phyloP scores from a whole-genome alignment of 345 rosid species.

The Syzygium aqueum region DNA sequence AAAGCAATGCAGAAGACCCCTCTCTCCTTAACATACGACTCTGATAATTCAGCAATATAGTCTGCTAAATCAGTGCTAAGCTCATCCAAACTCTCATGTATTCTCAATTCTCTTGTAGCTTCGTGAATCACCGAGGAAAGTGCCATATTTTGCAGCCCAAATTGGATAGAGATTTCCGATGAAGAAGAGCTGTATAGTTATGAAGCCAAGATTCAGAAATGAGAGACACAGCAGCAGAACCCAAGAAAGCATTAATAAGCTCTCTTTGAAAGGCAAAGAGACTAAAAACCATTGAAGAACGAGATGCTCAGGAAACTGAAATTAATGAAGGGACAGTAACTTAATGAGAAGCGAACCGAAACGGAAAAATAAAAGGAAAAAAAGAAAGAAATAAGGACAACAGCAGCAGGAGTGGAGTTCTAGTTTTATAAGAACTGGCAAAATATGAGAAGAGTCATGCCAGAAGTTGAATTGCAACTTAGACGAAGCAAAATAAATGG shows the following conservation, averaged over 20 bases:
- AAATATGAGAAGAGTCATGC: neutral
- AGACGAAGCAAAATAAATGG: neutral
- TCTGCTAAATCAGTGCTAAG: conserved; percentile 75
- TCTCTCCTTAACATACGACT: conserved; percentile 71
- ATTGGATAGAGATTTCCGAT: neutral
- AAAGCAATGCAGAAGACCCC: conserved; percentile 76
- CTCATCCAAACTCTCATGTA: conserved; percentile 68
- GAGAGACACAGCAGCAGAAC: neutral
- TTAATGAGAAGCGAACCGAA: neutral
- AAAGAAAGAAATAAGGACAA: neutral
- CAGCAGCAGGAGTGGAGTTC: neutral
- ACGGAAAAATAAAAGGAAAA: neutral
- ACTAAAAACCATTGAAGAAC: neutral
- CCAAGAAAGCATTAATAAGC: neutral
- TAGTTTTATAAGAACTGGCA: neutral
- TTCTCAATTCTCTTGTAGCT: conserved; percentile 61
- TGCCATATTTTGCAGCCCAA: conserved; percentile 38
- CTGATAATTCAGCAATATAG: conserved; percentile 73
- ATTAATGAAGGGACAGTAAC: neutral
- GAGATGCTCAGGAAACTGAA: neutral
- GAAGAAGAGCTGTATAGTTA: neutral
- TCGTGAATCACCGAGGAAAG: conserved; percentile 40
- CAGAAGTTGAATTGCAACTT: neutral
- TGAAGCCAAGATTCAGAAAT: neutral
- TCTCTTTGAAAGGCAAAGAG: neutral